Evolutionary conservation across 2,329 filamentous ascomycete species (phyloP).

Genomic region (Pseudocercospora vitis): DNA sequence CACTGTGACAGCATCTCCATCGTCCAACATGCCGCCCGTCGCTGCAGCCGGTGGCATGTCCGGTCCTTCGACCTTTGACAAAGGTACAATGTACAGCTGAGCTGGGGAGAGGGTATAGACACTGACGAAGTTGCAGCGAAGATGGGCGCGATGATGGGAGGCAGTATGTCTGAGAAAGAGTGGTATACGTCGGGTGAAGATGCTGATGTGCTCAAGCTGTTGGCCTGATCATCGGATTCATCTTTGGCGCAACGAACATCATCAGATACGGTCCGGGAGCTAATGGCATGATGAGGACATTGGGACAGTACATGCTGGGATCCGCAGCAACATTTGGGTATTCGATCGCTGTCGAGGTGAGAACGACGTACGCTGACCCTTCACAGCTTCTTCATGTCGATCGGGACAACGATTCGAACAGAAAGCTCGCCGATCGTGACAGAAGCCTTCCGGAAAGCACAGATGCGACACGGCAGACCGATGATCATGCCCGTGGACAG

Average conservation of each 20-base stretch:
- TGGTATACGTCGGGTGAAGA: background rate
- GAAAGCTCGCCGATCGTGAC: constrained; percentile 76
- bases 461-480: constrained; percentile 60
- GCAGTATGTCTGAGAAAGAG: constrained; percentile 64
- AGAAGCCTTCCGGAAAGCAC: constrained; percentile 73
- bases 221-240: constrained; percentile 94
- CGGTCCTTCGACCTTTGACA: constrained; percentile 69
- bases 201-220: constrained; percentile 63
- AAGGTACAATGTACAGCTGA: constrained; percentile 53
- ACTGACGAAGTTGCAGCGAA: constrained; percentile 67
- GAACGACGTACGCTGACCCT: background rate
- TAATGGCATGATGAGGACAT: constrained; percentile 88
- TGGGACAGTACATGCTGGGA: constrained; percentile 95
- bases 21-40: constrained; percentile 36
- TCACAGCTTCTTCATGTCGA: constrained; percentile 90
- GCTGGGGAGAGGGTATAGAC: background rate
- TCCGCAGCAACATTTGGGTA: constrained; percentile 97
- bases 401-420: constrained; percentile 92
- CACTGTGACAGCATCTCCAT: background rate
- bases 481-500: constrained; percentile 61
- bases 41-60: constrained; percentile 34
- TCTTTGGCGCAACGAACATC: constrained; percentile 89
- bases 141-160: constrained; percentile 98
- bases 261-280: constrained; percentile 91
- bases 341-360: background rate